Evolutionary conservation across 345 rosid genomes (phyloP).

Genomic region (Clausena lansium): DNA sequence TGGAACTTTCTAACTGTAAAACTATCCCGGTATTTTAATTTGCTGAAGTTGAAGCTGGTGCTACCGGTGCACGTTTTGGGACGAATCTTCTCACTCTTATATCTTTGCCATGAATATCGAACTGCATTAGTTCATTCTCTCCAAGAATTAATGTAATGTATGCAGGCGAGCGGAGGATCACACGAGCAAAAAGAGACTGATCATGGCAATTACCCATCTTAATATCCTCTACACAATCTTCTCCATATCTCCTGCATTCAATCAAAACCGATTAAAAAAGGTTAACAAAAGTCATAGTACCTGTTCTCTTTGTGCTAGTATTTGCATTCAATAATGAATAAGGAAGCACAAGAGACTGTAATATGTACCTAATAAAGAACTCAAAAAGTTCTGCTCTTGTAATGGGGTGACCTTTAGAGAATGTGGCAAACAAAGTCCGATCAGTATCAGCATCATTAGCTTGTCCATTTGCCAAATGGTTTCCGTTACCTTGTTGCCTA

Average conservation of each 20-base stretch:
- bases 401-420: conserved; percentile 26
- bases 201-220: not conserved
- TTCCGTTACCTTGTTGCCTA: not conserved
- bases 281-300: no score
- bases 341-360: no score
- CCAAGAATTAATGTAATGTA: conserved; percentile 15
- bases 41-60: not conserved
- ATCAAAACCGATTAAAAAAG: not conserved
- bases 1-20: not conserved
- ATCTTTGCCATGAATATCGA: conserved; percentile 18
- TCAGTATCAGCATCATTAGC: not conserved
- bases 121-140: not conserved
- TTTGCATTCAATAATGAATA: not conserved
- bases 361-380: conserved; percentile 17
- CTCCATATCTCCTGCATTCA: conserved; percentile 20
- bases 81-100: conserved; percentile 14
- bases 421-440: conserved; percentile 29
- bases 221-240: conserved; percentile 15
- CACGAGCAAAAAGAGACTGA: conserved; percentile 17
- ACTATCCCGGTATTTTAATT: not conserved
- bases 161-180: conserved; percentile 7
- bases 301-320: no score
- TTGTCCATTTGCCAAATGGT: not conserved
- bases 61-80: not conserved
- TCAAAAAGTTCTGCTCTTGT: conserved; percentile 19